Conservation (phyloP, 129 eudicot genomes). For the Smallanthus sonchifolius region DNA sequence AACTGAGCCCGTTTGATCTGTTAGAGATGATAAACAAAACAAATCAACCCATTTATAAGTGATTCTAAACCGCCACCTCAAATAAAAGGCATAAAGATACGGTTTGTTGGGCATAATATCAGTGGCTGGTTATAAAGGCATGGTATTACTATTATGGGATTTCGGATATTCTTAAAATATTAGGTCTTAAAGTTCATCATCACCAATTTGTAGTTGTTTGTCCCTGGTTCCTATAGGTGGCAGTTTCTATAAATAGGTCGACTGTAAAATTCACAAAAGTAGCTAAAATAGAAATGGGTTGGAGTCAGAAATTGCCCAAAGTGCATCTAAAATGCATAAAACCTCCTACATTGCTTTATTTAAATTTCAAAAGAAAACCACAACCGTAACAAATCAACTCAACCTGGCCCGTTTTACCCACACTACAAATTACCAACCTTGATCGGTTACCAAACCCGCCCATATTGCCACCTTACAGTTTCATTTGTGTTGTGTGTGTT, state of each 20-base stretch:
- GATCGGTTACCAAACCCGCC: not conserved
- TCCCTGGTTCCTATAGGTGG: not conserved
- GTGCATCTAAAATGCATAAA: no score
- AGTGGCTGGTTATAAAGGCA: not conserved
- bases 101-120: not conserved
- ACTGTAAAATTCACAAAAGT: no score
- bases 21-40: not conserved
- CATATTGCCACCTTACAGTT: not conserved
- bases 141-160: not conserved
- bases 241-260: not conserved
- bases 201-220: not conserved
- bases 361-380: not conserved
- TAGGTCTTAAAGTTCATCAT: not conserved
- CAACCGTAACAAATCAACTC: not conserved
- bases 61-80: not conserved
- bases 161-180: not conserved
- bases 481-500: not conserved
- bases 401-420: not conserved
- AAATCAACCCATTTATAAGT: not conserved
- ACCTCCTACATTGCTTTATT: not conserved
- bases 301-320: no score
- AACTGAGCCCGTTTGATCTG: not conserved
- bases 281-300: no score
- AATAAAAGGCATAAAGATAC: not conserved
- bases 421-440: not conserved